Evolutionary conservation across 306 rosid species (phyloP), one percentile per base, ranked within the genome.

Genomic region (Rosa lucieae): DNA sequence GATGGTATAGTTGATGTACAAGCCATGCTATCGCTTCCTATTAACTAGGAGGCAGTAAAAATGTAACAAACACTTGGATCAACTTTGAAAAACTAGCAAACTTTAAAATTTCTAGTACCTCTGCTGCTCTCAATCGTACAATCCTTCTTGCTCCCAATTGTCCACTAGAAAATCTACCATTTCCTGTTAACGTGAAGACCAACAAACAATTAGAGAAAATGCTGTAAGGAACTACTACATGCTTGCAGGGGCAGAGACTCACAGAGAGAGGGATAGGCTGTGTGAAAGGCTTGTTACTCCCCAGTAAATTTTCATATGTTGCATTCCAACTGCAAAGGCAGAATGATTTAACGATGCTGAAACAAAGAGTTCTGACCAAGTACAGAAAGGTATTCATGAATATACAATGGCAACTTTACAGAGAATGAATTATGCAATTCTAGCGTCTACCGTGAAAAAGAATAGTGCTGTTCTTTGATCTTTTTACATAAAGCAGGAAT

Each of bases 141-240:
- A 84, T 70, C 97, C 99, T 59, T 94, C 99, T 79, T 93, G 94
- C 81, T 94, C 97, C 99, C 99, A 94, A 21, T 87, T 58, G 72
- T 93, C 99, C 81, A 90, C 99, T 67, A 93, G 97, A 84, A 95
- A 95, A 87, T 95, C 99, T 82, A 94, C 92, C 99, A 94, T 94
- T 91, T 92, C 99, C 98, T 95, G 85, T 43, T 66, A 35, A 69
- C 70, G 70, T 68, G 78, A 74, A 66, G 44, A 79, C 67, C 65
- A 18, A 73, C 10, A 63, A 17, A 26, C 44, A 40, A 20, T 77
- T 46, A 72, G 47, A 59, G 23, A 55, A 44, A 67, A n/a, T 59
- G 53, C 18, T 53, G 17, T 1, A 1, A 15, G 21, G 66, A 58
- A 70, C 11, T 40, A 23, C 2, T 47, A 59, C 4, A n/a, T 17